Conservation (phyloP, 2,329 filamentous ascomycete genomes). For the Colletotrichum phormii region DNA sequence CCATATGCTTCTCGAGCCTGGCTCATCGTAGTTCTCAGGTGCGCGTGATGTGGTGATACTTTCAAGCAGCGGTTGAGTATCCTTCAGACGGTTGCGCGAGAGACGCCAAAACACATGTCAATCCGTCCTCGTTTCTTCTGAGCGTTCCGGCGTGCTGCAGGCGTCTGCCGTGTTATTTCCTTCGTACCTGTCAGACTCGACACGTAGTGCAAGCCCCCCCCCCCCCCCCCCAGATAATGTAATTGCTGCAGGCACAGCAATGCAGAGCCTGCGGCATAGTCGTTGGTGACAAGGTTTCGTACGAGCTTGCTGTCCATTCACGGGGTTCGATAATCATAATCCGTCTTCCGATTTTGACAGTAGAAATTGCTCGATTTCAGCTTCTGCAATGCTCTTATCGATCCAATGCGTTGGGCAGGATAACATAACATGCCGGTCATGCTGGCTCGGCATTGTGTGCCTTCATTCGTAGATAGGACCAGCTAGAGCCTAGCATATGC, state of each 20-base stretch:
- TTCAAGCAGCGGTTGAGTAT: conserved; percentile 15
- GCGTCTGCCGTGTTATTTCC: conserved; percentile 3
- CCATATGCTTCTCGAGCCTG: background rate
- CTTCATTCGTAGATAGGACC: background rate
- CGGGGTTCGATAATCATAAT: background rate
- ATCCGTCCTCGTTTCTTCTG: conserved; percentile 17
- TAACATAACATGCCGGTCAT: background rate
- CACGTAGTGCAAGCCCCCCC: conserved; percentile 21
- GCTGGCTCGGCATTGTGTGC: background rate
- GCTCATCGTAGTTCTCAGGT: background rate
- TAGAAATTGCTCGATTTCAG: background rate
- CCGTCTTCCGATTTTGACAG: background rate
- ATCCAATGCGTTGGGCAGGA: background rate
- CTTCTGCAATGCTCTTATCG: background rate
- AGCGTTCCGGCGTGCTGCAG: conserved; percentile 15
- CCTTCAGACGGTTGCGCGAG: conserved; percentile 23
- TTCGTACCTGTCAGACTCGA: conserved; percentile 32
- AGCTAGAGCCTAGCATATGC: background rate
- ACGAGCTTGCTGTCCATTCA: background rate
- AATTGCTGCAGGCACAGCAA: conserved; percentile 6
- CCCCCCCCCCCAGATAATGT: background rate
- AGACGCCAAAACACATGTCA: conserved; percentile 17
- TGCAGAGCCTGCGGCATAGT: background rate
- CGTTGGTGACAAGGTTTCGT: background rate
- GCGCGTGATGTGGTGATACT: conserved; percentile 5